Percentiles rank a stretch among this genome's conserved stretches.
phyloP scores from a whole-genome alignment of 768 basidiomycete genomes.

The Gymnopilus junonius region DNA sequence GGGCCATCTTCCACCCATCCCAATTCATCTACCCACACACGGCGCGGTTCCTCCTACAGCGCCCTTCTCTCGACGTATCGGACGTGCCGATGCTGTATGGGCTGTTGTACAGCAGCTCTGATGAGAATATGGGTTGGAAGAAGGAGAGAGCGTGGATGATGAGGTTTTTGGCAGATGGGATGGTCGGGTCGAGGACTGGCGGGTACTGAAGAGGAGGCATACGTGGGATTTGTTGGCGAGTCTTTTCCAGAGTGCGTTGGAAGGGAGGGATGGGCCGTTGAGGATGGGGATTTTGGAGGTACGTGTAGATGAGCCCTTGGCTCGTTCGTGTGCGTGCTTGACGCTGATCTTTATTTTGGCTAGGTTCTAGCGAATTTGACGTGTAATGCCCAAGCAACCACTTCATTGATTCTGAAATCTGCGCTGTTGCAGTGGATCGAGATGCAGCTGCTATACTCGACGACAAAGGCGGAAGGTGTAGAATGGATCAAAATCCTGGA shows the following conservation, averaged over 20 bases:
- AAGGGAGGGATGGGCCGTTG: conserved; percentile 49
- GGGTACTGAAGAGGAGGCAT: conserved; percentile 75
- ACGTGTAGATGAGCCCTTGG: too few relatives aligned
- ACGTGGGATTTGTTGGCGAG: conserved; percentile 90
- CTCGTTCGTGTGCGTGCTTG: too few relatives aligned
- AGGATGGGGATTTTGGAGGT: conserved; percentile 73
- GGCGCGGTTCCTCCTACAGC: conserved; percentile 87
- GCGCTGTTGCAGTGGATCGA: conserved; percentile 83
- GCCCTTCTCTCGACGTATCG: conserved; percentile 74
- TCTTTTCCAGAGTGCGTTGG: conserved; percentile 67
- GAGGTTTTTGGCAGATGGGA: conserved; percentile 79
- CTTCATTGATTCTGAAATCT: conserved; percentile 72
- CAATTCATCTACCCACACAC: conserved; percentile 88
- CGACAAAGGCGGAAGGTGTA: conserved; percentile 42
- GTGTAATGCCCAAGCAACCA: conserved; percentile 67
- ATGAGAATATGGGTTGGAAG: conserved; percentile 85
- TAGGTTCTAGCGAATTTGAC: conserved; percentile 81
- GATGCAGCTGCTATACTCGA: conserved; percentile 56
- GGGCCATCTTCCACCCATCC: conserved; percentile 84
- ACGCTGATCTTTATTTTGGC: too few relatives aligned
- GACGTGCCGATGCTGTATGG: conserved; percentile 93
- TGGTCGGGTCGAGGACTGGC: conserved; percentile 83
- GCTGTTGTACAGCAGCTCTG: conserved; percentile 81
- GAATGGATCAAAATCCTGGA: conserved; percentile 72
- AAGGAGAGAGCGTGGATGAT: conserved; percentile 92